Percentiles rank a stretch among this genome's conserved stretches.
Conservation (phyloP, 768 basidiomycete genomes). For the Trametes sanguinea region DNA sequence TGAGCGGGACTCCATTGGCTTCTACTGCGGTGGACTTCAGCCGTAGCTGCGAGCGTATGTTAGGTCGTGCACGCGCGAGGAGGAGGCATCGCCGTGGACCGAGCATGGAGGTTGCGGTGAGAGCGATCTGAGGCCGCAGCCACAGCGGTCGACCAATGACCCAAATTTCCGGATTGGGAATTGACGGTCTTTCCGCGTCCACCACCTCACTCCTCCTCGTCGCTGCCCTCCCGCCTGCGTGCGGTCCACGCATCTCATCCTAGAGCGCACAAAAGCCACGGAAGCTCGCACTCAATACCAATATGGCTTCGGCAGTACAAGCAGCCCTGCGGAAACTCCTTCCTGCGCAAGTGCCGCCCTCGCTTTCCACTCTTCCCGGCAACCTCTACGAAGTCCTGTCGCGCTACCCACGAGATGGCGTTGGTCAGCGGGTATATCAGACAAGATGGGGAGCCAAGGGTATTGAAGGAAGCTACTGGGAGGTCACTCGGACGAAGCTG, state of each 20-base stretch:
- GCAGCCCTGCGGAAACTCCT: conserved; percentile 54
- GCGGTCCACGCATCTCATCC: not conserved
- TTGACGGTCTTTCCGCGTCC: conserved; percentile 9
- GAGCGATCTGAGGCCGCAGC: not conserved
- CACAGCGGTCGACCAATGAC: not conserved
- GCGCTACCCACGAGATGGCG: conserved; percentile 63
- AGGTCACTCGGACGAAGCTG: conserved; percentile 68
- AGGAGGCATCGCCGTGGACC: not conserved
- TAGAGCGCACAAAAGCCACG: no score
- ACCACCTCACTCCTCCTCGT: conserved; percentile 6
- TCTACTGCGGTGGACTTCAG: conserved; percentile 27
- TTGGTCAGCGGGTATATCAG: conserved; percentile 72
- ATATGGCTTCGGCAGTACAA: conserved; percentile 28
- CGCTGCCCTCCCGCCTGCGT: not conserved
- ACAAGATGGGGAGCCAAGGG: conserved; percentile 71
- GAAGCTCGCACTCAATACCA: not conserved
- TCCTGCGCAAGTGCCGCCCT: conserved; percentile 59
- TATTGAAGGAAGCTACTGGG: conserved; percentile 71
- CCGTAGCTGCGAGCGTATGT: not conserved
- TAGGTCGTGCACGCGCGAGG: conserved; percentile 1
- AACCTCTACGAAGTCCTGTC: conserved; percentile 76
- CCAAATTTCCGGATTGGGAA: conserved; percentile 12
- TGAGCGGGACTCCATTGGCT: conserved; percentile 59
- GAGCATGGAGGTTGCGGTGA: conserved; percentile 17
- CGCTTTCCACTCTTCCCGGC: conserved; percentile 55